Conservation (phyloP, 495 filamentous ascomycete genomes). For the Neurospora tetraspora region DNA sequence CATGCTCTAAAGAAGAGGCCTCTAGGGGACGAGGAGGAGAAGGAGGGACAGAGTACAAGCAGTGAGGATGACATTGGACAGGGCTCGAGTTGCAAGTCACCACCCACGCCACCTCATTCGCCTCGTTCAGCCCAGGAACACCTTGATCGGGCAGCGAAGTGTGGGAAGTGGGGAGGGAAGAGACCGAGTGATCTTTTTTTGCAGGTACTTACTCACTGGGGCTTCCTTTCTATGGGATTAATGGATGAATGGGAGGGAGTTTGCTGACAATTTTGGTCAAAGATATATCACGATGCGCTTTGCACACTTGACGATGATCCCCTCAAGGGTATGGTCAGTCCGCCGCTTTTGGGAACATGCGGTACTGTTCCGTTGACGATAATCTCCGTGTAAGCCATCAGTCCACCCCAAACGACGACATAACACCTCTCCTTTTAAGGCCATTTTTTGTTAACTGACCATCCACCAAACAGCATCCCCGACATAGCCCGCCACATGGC, state of each 20-base stretch:
- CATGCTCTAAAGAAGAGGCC: slow-evolving; percentile 13
- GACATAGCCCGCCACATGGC: slow-evolving; percentile 66
- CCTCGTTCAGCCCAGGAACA: slow-evolving; percentile 21
- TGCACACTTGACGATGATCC: slow-evolving; percentile 48
- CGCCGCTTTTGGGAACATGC: slow-evolving; percentile 56
- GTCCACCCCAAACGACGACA: no score
- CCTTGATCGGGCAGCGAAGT: slow-evolving; percentile 42
- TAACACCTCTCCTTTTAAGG: background rate
- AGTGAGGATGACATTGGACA: background rate
- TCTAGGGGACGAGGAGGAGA: background rate
- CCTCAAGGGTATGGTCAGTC: slow-evolving; percentile 50
- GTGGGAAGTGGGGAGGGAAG: slow-evolving; percentile 58
- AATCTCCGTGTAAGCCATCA: slow-evolving; percentile 41
- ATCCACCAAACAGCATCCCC: slow-evolving; percentile 32
- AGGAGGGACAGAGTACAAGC: background rate
- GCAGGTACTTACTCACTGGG: slow-evolving; percentile 25
- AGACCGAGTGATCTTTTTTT: slow-evolving; percentile 60
- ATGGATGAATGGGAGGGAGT: background rate
- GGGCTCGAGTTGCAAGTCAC: background rate
- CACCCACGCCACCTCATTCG: background rate
- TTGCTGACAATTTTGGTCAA: slow-evolving; percentile 14
- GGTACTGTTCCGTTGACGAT: slow-evolving; percentile 60
- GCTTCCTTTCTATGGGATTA: background rate
- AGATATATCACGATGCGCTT: slow-evolving; percentile 60
- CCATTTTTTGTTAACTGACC: slow-evolving; percentile 2